Evolutionary conservation across 495 filamentous ascomycete genomes (phyloP).

Genomic region (Evernia prunastri): DNA sequence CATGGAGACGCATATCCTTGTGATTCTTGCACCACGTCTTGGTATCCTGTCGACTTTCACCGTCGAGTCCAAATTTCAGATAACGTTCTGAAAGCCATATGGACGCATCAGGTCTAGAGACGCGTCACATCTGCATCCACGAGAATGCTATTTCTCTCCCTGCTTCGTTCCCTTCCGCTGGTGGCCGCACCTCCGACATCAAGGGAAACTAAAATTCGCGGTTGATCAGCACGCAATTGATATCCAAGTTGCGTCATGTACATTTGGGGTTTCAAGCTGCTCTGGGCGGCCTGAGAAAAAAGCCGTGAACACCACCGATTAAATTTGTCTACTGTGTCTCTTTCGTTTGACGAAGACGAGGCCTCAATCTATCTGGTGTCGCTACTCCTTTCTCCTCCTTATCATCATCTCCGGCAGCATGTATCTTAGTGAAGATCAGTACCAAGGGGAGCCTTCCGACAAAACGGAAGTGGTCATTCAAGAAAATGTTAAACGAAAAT

Average conservation of each 20-base stretch:
- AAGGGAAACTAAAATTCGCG: neutral
- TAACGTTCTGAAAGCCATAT: neutral
- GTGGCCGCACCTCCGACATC: neutral
- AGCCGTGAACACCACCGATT: no score
- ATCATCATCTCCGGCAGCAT: neutral
- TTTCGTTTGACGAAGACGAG: neutral
- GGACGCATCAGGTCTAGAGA: neutral
- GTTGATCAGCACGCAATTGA: neutral
- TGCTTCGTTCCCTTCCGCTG: neutral
- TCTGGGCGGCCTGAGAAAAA: no score
- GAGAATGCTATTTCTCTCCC: neutral
- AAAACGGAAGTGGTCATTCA: neutral
- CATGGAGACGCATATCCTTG: neutral
- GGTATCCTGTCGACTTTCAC: neutral
- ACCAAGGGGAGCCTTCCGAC: neutral
- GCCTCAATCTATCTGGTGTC: neutral
- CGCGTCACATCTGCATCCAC: neutral
- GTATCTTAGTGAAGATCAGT: neutral
- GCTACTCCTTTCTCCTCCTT: neutral
- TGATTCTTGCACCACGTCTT: neutral
- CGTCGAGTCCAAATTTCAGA: neutral
- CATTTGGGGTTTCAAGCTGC: no score
- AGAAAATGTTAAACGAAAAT: neutral
- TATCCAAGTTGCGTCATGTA: neutral
- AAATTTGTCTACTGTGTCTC: neutral